These are phyloP conservation scores for Heterobasidion annosum DNA, from an alignment of 1,284 basidiomycete species.

Conservation along the genomic window DNA sequence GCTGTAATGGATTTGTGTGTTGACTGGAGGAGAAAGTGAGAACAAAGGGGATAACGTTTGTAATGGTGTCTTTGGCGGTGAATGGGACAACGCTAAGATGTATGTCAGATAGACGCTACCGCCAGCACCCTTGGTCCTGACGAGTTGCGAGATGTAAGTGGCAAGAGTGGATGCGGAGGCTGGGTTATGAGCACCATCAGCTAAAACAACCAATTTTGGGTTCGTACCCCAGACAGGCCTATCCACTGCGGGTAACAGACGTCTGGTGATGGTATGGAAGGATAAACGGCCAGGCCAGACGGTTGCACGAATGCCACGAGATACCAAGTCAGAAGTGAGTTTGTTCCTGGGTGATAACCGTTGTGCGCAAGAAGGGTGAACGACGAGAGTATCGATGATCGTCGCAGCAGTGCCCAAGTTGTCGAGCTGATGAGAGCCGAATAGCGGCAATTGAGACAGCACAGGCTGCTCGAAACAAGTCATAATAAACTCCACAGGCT, in stretches of 20 bases:
- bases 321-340: slow-evolving; percentile 40
- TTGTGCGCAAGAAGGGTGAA: slow-evolving; percentile 26
- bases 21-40: slow-evolving; percentile 16
- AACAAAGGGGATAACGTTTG: slow-evolving; percentile 66
- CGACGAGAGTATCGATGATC: slow-evolving; percentile 55
- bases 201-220: slow-evolving; percentile 42
- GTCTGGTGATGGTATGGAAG: slow-evolving; percentile 35
- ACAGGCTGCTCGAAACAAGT: slow-evolving; percentile 33
- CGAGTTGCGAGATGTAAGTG: slow-evolving; percentile 55
- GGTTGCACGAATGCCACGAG: slow-evolving; percentile 47
- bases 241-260: slow-evolving; percentile 21
- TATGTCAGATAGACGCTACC: slow-evolving; percentile 41
- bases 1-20: slow-evolving; percentile 22
- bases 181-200: slow-evolving; percentile 96
- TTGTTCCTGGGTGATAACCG: slow-evolving; percentile 20
- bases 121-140: slow-evolving; percentile 1
- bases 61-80: slow-evolving; percentile 69
- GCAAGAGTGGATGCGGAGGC: slow-evolving; percentile 70
- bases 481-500: slow-evolving; percentile 32
- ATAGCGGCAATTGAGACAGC: slow-evolving; percentile 46
- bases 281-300: slow-evolving; percentile 84
- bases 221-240: background rate
- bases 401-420: slow-evolving; percentile 70
- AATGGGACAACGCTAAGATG: slow-evolving; percentile 72
- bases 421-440: slow-evolving; percentile 75